Evolutionary conservation across 768 basidiomycete genomes (phyloP).

Genomic region (Kwoniella newhampshirensis): DNA sequence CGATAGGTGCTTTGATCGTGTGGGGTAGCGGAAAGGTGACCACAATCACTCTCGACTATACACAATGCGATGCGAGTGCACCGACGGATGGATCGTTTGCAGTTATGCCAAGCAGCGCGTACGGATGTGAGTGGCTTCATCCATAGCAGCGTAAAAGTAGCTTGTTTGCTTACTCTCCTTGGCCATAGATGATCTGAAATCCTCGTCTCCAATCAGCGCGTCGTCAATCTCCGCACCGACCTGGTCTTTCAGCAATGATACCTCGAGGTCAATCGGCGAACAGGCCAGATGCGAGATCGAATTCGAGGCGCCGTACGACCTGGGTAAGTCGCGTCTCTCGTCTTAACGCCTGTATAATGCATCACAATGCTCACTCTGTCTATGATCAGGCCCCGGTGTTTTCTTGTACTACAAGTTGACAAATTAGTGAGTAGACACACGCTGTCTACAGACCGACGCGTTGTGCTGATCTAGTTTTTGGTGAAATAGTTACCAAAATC

Average conservation of each 20-base stretch:
- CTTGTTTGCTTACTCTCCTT: background rate
- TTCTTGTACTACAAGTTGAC: conserved; percentile 85
- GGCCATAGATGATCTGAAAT: conserved; percentile 54
- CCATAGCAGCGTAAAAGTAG: background rate
- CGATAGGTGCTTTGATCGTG: conserved; percentile 89
- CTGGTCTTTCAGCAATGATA: conserved; percentile 68
- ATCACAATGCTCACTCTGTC: background rate
- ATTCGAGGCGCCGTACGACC: conserved; percentile 77
- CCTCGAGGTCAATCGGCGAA: conserved; percentile 57
- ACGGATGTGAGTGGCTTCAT: conserved; percentile 40
- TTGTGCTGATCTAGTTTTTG: background rate
- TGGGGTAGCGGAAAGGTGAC: conserved; percentile 86
- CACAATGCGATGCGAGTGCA: conserved; percentile 73
- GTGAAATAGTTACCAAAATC: conserved; percentile 87
- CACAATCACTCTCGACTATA: conserved; percentile 94
- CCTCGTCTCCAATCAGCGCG: conserved; percentile 50
- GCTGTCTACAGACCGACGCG: background rate
- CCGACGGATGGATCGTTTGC: conserved; percentile 58
- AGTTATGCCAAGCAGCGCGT: conserved; percentile 59
- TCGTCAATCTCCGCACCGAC: conserved; percentile 60
- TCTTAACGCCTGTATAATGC: background rate
- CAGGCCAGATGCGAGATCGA: conserved; percentile 69
- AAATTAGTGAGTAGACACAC: conserved; percentile 46
- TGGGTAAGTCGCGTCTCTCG: conserved; percentile 53
- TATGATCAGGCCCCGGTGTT: conserved; percentile 60